Conservation (phyloP, 441 rosid genomes). For the Lepidium campestre region DNA sequence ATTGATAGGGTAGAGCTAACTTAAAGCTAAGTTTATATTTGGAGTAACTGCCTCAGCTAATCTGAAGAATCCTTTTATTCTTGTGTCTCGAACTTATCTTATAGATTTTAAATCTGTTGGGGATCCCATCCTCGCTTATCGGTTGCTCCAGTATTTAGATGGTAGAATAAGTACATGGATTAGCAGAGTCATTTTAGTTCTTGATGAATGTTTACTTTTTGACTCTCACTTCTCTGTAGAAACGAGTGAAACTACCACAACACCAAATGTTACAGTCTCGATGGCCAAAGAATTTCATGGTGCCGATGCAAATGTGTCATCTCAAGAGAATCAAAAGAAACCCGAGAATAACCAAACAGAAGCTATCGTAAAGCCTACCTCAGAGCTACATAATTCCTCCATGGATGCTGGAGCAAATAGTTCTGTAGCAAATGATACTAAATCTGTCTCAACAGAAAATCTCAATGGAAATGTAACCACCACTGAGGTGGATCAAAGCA, state of each 20-base stretch:
- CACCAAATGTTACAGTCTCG: constrained; percentile 36
- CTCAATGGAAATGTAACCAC: constrained; percentile 29
- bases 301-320: constrained; percentile 29
- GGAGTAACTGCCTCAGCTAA: neutral
- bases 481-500: constrained; percentile 35
- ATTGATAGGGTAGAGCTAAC: no score
- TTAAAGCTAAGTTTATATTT: constrained; percentile 13
- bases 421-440: constrained; percentile 36
- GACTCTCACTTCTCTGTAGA: constrained; percentile 42
- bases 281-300: constrained; percentile 30
- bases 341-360: constrained; percentile 38
- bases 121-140: neutral
- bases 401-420: constrained; percentile 20
- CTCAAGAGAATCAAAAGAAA: constrained; percentile 36
- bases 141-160: constrained; percentile 1
- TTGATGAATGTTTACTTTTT: constrained; percentile 11
- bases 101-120: neutral
- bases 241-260: constrained; percentile 37
- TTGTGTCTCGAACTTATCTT: neutral
- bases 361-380: constrained; percentile 37
- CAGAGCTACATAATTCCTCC: constrained; percentile 34
- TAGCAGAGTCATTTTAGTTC: constrained; percentile 8
- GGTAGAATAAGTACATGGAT: neutral
- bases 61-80: neutral
- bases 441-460: constrained; percentile 29